Conservation (phyloP, 2,329 filamentous ascomycete genomes). For the Gnomoniopsis smithogilvyi region DNA sequence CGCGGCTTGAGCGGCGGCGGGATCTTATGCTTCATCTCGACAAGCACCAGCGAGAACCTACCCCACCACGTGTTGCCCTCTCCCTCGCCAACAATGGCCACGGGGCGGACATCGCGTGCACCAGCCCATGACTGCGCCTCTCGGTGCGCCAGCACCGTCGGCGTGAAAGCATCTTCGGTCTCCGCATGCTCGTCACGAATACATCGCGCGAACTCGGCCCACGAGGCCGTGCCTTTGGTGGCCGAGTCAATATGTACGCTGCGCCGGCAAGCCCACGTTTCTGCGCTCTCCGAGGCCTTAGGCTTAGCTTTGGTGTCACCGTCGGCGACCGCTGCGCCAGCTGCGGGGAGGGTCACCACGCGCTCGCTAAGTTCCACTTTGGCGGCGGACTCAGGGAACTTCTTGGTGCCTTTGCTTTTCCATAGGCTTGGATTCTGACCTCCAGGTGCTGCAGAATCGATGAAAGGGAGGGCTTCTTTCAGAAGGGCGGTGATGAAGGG, state of each 20-base stretch:
- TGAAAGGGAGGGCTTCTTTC: conserved; percentile 57
- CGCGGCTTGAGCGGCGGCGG: conserved; percentile 59
- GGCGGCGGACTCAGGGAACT: conserved; percentile 45
- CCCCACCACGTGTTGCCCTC: conserved; percentile 38
- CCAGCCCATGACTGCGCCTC: conserved; percentile 43
- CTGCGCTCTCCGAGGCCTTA: conserved; percentile 23
- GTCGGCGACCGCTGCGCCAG: conserved; percentile 35
- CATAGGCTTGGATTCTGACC: conserved; percentile 23
- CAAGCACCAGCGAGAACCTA: conserved; percentile 47
- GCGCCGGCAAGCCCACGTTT: conserved; percentile 63
- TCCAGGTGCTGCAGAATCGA: conserved; percentile 48
- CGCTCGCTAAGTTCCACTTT: conserved; percentile 52
- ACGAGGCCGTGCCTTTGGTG: conserved; percentile 52
- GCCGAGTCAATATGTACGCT: conserved; percentile 57
- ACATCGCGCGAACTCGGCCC: conserved; percentile 59
- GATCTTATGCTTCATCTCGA: conserved; percentile 66
- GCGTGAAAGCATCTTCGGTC: conserved; percentile 58
- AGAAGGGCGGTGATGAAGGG: conserved; percentile 52
- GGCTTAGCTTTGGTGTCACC: not conserved
- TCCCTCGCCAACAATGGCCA: not conserved
- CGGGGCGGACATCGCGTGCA: conserved; percentile 21
- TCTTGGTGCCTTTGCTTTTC: conserved; percentile 40
- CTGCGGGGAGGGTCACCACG: conserved; percentile 39
- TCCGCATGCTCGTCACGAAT: conserved; percentile 57
- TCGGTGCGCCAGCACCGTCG: conserved; percentile 47